These are phyloP conservation scores for Diddensiella santjacobensis DNA, from an alignment of 805 yeast species.

Conservation along the genomic window DNA sequence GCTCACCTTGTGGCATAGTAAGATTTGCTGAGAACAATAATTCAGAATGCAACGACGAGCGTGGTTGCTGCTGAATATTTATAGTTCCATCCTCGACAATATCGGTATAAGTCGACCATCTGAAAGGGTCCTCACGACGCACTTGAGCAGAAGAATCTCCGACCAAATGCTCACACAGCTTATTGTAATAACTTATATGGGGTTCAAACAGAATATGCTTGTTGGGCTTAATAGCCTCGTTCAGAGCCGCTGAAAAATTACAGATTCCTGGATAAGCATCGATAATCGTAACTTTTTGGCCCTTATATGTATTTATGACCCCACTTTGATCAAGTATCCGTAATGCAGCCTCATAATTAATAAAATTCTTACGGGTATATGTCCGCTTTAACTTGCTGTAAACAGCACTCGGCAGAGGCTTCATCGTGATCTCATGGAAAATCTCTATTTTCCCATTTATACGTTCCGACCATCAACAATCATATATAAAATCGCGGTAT, in stretches of 20 bases:
- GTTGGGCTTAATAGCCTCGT: constrained; percentile 56
- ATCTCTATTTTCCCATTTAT: no score
- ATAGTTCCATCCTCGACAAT: constrained; percentile 45
- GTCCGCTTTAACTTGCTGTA: constrained; percentile 14
- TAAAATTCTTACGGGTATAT: constrained; percentile 27
- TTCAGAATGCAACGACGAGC: constrained; percentile 47
- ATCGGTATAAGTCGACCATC: constrained; percentile 59
- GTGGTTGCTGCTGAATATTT: constrained; percentile 35
- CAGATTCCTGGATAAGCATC: constrained; percentile 47
- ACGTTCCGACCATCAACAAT: no score
- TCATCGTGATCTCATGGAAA: no score
- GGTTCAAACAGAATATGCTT: constrained; percentile 63
- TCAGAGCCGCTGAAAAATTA: constrained; percentile 57
- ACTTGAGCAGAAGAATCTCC: constrained; percentile 25
- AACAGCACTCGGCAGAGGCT: not conserved
- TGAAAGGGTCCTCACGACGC: constrained; percentile 51
- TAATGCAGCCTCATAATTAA: constrained; percentile 27
- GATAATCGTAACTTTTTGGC: constrained; percentile 30
- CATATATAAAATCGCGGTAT: no score
- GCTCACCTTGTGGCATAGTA: constrained; percentile 56
- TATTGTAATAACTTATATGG: constrained; percentile 33
- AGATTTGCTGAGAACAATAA: constrained; percentile 59
- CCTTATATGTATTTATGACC: constrained; percentile 35
- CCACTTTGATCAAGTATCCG: constrained; percentile 47
- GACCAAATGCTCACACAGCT: constrained; percentile 13